Evolutionary conservation across 495 filamentous ascomycete species (phyloP).

Genomic region (Penicillium arizonense): DNA sequence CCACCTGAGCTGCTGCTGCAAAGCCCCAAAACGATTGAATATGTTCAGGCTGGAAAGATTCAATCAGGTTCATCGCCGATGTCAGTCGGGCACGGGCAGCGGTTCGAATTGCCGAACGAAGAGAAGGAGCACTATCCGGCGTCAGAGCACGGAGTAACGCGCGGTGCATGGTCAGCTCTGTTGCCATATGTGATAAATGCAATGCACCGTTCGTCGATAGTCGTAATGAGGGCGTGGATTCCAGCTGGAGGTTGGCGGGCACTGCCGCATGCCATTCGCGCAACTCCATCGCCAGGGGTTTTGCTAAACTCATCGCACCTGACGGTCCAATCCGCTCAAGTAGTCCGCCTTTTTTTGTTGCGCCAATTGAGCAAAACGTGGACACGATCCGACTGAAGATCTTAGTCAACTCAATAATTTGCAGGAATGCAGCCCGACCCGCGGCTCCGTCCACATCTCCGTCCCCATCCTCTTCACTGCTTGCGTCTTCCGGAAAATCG

Average conservation of each 20-base stretch:
- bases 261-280: slow-evolving; percentile 74
- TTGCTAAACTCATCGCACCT: slow-evolving; percentile 68
- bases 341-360: slow-evolving; percentile 25
- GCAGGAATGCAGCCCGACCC: slow-evolving; percentile 64
- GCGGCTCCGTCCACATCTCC: slow-evolving; percentile 60
- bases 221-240: slow-evolving; percentile 40
- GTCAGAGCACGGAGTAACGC: slow-evolving; percentile 71
- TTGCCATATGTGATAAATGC: slow-evolving; percentile 81
- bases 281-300: slow-evolving; percentile 78
- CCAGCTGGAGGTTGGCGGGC: slow-evolving; percentile 66
- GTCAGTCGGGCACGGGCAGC: slow-evolving; percentile 64
- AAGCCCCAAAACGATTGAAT: slow-evolving; percentile 67
- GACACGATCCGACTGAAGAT: slow-evolving; percentile 77
- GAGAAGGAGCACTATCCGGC: slow-evolving; percentile 58
- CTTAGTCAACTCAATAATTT: slow-evolving; percentile 69
- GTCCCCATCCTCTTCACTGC: slow-evolving; percentile 56
- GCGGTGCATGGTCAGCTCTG: slow-evolving; percentile 81
- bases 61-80: slow-evolving; percentile 66
- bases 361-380: slow-evolving; percentile 74
- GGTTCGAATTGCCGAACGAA: slow-evolving; percentile 74
- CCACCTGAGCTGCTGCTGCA: slow-evolving; percentile 13
- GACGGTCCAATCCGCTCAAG: slow-evolving; percentile 10
- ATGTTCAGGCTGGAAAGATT: slow-evolving; percentile 68
- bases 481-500: slow-evolving; percentile 63
- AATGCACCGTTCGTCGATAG: slow-evolving; percentile 68